Base-by-base conservation (phyloP, 1,284 basidiomycete species). In the Coniferiporia sulphurascens region DNA sequence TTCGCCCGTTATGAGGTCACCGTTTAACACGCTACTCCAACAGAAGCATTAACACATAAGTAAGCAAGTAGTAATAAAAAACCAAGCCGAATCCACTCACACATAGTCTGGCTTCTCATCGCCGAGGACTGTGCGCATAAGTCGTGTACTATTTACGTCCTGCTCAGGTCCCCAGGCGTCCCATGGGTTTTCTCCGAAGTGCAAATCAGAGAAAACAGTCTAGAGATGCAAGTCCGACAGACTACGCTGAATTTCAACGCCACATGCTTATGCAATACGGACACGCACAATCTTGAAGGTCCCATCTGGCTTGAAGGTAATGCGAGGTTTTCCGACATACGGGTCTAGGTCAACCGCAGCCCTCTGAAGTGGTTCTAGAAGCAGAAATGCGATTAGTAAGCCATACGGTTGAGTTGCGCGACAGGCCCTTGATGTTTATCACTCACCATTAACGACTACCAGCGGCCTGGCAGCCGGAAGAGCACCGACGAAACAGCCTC, bases 121-220 rank as follows among this genome's bases (percentile, higher is more conserved):
- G 0, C 69, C 65, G 27, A 87, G 66, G 9, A 87, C 74, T 0
- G 65, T 72, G 27, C 76, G 74, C 81, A 86, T 83, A 59, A 87
- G 65, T n/a, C 67, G 67, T 0, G 73, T 74, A 56, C 83, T 85
- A 48, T 85, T 82, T 22, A 74, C 68, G 62, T 87, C 85, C 64
- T 87, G 84, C 63, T 78, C 69, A 19, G 80, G 83, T 0, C 85
- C 85, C 83, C 84, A 85, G 8, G 62, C 69, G 55, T 85, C 84
- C 82, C 83, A 85, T 6, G 84, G 83, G 65, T 86, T 85, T 69
- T 86, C 85, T 21, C 85, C 86, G 61, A 77, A 87, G 65, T 87
- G 86, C 35, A 86, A 67, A 65, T 87, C 86, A 3, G 84, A 85
- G 67, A 87, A 86, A 3, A 88, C 76, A 13, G 82, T 85, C 51